These are phyloP conservation scores for Sicyos edulis DNA, from an alignment of 306 rosid genomes.

Conservation along the genomic window DNA sequence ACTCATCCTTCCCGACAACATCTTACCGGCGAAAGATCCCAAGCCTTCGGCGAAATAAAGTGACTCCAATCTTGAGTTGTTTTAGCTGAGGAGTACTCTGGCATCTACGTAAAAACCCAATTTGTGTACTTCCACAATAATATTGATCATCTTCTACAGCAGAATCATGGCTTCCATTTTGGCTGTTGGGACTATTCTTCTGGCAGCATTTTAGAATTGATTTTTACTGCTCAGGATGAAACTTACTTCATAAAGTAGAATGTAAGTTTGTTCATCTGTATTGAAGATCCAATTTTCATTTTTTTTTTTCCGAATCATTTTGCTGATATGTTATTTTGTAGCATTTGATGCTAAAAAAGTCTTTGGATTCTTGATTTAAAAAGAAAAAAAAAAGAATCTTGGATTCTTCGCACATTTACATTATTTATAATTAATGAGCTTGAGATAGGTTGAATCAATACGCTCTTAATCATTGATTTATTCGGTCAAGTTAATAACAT, in stretches of 20 bases:
- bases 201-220: conserved; percentile 25
- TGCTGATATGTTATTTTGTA: conserved; percentile 16
- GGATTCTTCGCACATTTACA: too few relatives aligned
- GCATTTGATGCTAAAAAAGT: conserved; percentile 19
- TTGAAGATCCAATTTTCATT: conserved; percentile 22
- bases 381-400: too few relatives aligned
- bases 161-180: conserved; percentile 34
- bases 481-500: too few relatives aligned
- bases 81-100: conserved; percentile 32
- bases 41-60: conserved; percentile 29
- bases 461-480: too few relatives aligned
- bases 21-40: conserved; percentile 44
- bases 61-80: conserved; percentile 32
- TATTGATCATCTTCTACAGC: conserved; percentile 40
- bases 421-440: too few relatives aligned
- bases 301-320: neutral
- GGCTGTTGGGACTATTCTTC: too few relatives aligned
- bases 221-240: conserved; percentile 30
- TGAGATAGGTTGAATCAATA: too few relatives aligned
- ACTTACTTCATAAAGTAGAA: conserved; percentile 31
- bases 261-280: conserved; percentile 33
- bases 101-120: conserved; percentile 37
- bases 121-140: conserved; percentile 58
- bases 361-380: too few relatives aligned
- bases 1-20: conserved; percentile 44